Evolutionary conservation across 768 basidiomycete genomes (phyloP).

Genomic region (Amylocystis lapponica): DNA sequence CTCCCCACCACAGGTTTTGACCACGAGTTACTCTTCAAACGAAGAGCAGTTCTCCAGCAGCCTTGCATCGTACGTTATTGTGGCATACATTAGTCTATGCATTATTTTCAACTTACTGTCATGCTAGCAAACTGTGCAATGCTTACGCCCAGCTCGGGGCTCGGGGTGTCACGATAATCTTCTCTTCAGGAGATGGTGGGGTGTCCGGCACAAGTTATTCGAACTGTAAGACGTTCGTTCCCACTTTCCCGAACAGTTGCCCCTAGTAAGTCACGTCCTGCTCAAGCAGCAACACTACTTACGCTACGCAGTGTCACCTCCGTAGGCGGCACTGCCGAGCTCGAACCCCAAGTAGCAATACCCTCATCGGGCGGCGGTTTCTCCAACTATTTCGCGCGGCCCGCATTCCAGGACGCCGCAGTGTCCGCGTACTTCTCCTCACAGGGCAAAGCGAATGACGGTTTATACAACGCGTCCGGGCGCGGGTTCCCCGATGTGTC

Average conservation of each 20-base stretch:
- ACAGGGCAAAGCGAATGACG: conserved; percentile 15
- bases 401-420: conserved; percentile 27
- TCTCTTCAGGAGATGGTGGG: conserved; percentile 32
- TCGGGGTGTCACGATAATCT: conserved; percentile 28
- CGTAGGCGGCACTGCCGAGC: conserved; percentile 27
- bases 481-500: conserved; percentile 28
- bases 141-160: conserved; percentile 28
- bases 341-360: conserved; percentile 23
- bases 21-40: conserved; percentile 67
- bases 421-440: conserved; percentile 23
- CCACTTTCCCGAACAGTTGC: conserved; percentile 31
- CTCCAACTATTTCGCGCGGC: conserved; percentile 34
- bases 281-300: background rate
- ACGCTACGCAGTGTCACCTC: conserved; percentile 21
- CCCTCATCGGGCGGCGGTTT: conserved; percentile 35
- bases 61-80: conserved; percentile 41
- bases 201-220: conserved; percentile 21
- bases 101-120: conserved; percentile 22
- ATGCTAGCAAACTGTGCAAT: conserved; percentile 33
- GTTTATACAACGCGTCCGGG: conserved; percentile 12
- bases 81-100: conserved; percentile 37
- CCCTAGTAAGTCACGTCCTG: conserved; percentile 20
- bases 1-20: conserved; percentile 47
- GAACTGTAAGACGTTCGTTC: conserved; percentile 36
- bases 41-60: conserved; percentile 60